Base-by-base conservation (phyloP, 2,329 filamentous ascomycete species). In the Venturiaceae sp. region DNA sequence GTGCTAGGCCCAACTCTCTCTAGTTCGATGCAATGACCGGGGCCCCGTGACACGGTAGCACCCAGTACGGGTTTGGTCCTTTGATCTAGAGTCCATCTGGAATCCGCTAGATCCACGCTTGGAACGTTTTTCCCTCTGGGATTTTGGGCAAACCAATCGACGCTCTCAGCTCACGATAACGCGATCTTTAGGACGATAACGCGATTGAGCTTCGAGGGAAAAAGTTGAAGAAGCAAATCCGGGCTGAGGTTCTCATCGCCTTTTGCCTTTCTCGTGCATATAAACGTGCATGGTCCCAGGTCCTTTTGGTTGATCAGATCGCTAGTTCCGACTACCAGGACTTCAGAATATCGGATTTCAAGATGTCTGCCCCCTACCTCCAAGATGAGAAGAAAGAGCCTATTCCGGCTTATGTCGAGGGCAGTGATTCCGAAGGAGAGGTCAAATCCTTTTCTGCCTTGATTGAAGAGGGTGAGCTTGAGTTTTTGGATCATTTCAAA, bases 391-490 rank as follows among this genome's bases (percentile, higher is more conserved):
- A 58, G 57, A 39, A 54, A 13, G 34, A 44, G 57, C 47, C 57
- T 26, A 0, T 19, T n/a, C 41, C 36, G 44, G 21, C 26, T 16
- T 54, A 58, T 19, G 57, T 19, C 3, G 34, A 50, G 44, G 44
- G 44, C 3, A 50, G 26, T 26, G 58, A 60, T 33, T 60, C 58
- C 4, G 54, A 60, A n/a, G 36, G 39, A 26, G 58, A 60, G 53
- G 30, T 36, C 23, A 32, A 34, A 23, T 57, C 59, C 47, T 63
- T 70, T 39, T 66, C 62, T 6, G 66, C 64, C 3, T 60, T 71
- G 57, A 60, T 70, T 44, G 60, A 62, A 44, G 66, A 69, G 65
- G 67, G 68, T 68, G 58, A 36, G 62, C 50, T 21, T 21, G 7
- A 2, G 46, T 55, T 58, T 32, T 14, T 34, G n/a, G 5, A 16